Evolutionary conservation across 2,329 filamentous ascomycete species (phyloP).

Genomic region (Neopestalotiopsis clavispora): DNA sequence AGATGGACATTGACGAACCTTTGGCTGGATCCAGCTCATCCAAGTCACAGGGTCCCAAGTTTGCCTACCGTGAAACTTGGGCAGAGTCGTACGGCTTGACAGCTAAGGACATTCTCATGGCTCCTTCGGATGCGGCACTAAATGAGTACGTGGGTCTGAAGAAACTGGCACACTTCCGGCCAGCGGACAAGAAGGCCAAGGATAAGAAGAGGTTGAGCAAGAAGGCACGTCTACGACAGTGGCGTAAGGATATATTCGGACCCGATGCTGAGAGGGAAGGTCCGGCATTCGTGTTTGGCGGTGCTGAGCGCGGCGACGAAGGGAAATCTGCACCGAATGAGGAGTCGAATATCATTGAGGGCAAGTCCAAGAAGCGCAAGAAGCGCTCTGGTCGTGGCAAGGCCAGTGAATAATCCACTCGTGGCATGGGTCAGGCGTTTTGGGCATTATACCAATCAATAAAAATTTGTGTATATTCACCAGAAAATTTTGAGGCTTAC

Average conservation of each 20-base stretch:
- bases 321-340: constrained; percentile 30
- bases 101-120: constrained; percentile 84
- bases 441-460: constrained; percentile 10
- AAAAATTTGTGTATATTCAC: background rate
- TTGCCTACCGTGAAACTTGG: constrained; percentile 94
- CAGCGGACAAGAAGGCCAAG: constrained; percentile 84
- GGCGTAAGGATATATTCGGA: constrained; percentile 72
- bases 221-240: constrained; percentile 88
- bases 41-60: constrained; percentile 48
- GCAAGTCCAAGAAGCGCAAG: constrained; percentile 39
- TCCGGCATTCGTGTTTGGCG: constrained; percentile 63
- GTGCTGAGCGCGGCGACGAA: constrained; percentile 31
- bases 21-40: constrained; percentile 52
- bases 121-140: constrained; percentile 82
- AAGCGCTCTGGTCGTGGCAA: constrained; percentile 17
- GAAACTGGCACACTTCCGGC: constrained; percentile 89
- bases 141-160: constrained; percentile 94
- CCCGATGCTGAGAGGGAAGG: constrained; percentile 60
- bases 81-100: constrained; percentile 90
- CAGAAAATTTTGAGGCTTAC: background rate
- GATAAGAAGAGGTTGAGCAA: constrained; percentile 90
- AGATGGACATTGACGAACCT: constrained; percentile 74
- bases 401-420: background rate
- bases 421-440: background rate
- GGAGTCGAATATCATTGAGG: constrained; percentile 40